Evolutionary conservation across 2,329 filamentous ascomycete species (phyloP).

Genomic region (Diaporthe velutina): DNA sequence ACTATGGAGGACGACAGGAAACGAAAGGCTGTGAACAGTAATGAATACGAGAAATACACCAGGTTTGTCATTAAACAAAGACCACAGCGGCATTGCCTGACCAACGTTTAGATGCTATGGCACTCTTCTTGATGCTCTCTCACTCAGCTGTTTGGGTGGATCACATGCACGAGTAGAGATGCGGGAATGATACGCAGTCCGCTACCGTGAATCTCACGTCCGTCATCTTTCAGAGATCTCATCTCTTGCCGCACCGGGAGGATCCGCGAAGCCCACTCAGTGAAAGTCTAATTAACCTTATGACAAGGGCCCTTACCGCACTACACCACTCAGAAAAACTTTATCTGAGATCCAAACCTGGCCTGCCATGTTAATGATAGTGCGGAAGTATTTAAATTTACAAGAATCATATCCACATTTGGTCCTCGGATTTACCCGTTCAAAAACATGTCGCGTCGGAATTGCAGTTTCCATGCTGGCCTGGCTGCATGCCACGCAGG

Average conservation of each 20-base stretch:
- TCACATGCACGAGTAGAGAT: neutral
- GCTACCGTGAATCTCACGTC: neutral
- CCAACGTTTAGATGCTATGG: neutral
- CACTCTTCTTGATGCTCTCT: neutral
- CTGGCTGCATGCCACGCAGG: neutral
- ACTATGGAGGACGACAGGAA: neutral
- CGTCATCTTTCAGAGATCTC: neutral
- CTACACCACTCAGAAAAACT: neutral
- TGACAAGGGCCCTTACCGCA: neutral
- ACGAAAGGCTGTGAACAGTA: too few species aligned
- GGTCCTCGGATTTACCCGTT: neutral
- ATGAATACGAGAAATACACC: too few species aligned
- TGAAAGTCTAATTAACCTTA: neutral
- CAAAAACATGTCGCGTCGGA: neutral
- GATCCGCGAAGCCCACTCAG: constrained; percentile 12
- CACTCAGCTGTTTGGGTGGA: neutral
- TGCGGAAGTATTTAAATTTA: neutral
- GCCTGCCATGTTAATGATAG: neutral
- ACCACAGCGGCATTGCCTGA: neutral
- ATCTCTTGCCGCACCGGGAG: neutral
- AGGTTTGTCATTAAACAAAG: too few species aligned
- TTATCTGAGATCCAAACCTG: neutral
- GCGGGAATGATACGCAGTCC: neutral
- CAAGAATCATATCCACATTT: neutral
- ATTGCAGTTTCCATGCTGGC: neutral